Conservation (phyloP, 148 eudicot species). For the Arctostaphylos glauca region DNA sequence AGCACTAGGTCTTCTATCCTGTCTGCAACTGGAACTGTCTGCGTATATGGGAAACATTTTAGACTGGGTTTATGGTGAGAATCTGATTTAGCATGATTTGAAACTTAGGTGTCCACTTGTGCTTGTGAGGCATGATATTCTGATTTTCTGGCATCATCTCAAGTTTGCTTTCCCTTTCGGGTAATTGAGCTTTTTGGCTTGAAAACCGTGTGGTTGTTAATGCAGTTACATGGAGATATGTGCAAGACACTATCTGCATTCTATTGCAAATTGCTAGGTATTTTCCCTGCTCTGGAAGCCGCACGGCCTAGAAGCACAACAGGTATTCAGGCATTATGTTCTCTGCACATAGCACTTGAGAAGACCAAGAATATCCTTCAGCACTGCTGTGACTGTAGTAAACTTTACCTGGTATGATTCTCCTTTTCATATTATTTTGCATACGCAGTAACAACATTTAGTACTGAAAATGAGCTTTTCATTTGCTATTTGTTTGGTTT, state of each 20-base stretch:
- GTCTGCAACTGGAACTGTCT: background rate
- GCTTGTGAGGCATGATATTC: background rate
- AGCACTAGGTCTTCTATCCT: background rate
- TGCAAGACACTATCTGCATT: conserved; percentile 70
- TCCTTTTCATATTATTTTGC: background rate
- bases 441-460: background rate
- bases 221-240: conserved; percentile 93
- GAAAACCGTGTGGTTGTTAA: conserved; percentile 10
- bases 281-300: conserved; percentile 89
- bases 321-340: conserved; percentile 93
- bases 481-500: conserved; percentile 1
- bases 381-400: conserved; percentile 92
- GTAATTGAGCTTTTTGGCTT: background rate
- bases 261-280: conserved; percentile 65
- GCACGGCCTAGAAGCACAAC: conserved; percentile 91
- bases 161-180: background rate
- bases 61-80: background rate
- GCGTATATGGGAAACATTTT: background rate
- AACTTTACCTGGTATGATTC: conserved; percentile 80
- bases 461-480: background rate
- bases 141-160: background rate
- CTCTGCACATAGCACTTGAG: conserved; percentile 88
- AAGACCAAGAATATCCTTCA: conserved; percentile 83
- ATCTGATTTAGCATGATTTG: background rate
- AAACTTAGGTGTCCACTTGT: background rate